These are phyloP conservation scores for Eimeria praecox DNA, from an alignment of 169 alveolate genomes.

Conservation along the genomic window DNA sequence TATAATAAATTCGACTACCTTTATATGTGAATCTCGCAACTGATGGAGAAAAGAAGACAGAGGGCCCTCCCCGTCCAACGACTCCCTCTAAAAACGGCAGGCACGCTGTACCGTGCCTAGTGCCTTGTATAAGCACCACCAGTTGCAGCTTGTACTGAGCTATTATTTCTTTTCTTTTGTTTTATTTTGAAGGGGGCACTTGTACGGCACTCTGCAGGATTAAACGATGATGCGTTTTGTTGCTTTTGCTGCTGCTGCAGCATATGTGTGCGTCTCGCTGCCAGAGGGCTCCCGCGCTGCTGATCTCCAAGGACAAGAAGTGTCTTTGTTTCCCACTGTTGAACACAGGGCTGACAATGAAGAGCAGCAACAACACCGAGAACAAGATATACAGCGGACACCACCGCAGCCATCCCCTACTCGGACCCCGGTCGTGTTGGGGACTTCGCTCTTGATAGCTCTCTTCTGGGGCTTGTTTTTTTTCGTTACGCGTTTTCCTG, in stretches of 20 bases:
- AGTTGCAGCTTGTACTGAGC: no score
- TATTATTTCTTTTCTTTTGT: background rate
- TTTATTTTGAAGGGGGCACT: background rate
- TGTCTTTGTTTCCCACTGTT: background rate
- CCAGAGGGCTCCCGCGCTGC: background rate
- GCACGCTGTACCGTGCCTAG: background rate
- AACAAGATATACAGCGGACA: background rate
- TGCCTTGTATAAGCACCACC: background rate
- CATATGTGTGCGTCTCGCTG: background rate
- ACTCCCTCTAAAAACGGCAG: background rate
- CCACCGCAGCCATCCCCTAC: background rate
- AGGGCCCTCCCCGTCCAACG: background rate
- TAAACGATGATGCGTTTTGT: background rate
- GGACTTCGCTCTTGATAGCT: background rate
- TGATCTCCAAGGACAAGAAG: no score
- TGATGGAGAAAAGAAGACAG: background rate
- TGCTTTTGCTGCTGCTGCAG: conserved; percentile 19
- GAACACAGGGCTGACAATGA: background rate
- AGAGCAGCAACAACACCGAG: background rate
- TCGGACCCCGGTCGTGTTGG: background rate
- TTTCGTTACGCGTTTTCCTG: background rate
- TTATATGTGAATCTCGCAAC: background rate
- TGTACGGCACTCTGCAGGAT: background rate
- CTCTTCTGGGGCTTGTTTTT: background rate
- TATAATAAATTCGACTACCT: background rate